phyloP scores from a whole-genome alignment of 2,329 filamentous ascomycete species.

The Hymenoscyphus repandus region DNA sequence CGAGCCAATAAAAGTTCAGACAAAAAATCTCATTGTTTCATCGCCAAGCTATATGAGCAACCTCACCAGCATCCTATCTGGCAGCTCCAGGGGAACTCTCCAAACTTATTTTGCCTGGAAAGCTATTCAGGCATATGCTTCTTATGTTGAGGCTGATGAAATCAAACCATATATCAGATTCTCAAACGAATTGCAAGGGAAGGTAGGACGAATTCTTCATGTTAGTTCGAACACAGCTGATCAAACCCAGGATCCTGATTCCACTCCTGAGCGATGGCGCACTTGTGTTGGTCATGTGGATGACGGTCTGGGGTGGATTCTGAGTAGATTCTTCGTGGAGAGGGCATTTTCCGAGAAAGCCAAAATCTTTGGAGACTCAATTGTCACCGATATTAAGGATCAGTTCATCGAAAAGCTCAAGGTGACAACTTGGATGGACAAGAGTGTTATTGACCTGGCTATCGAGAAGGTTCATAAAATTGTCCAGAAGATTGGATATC shows the following conservation, averaged over 20 bases:
- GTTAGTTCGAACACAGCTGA: conserved; percentile 5
- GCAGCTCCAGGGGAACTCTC: conserved; percentile 49
- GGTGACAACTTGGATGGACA: conserved; percentile 59
- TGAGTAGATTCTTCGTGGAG: conserved; percentile 67
- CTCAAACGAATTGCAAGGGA: conserved; percentile 54
- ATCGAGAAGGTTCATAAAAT: conserved; percentile 64
- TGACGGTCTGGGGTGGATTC: conserved; percentile 57
- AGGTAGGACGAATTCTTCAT: conserved; percentile 29
- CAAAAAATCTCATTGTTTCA: conserved; percentile 51
- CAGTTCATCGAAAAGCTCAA: conserved; percentile 58
- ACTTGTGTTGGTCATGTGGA: conserved; percentile 57
- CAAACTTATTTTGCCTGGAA: conserved; percentile 63
- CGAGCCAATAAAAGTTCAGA: conserved; percentile 44
- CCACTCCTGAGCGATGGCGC: conserved; percentile 60
- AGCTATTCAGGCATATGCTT: conserved; percentile 47
- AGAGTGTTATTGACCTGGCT: conserved; percentile 52
- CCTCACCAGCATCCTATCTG: conserved; percentile 48
- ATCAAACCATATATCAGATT: conserved; percentile 56
- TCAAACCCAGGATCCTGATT: conserved; percentile 46
- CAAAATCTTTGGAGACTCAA: conserved; percentile 61
- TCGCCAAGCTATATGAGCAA: conserved; percentile 57
- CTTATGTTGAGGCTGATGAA: conserved; percentile 52
- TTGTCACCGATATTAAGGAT: conserved; percentile 66
- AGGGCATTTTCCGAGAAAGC: conserved; percentile 62
- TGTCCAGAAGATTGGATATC: conserved; percentile 63